Evolutionary conservation across 1,284 basidiomycete species (phyloP).

Genomic region (Spongispora temasekensis): DNA sequence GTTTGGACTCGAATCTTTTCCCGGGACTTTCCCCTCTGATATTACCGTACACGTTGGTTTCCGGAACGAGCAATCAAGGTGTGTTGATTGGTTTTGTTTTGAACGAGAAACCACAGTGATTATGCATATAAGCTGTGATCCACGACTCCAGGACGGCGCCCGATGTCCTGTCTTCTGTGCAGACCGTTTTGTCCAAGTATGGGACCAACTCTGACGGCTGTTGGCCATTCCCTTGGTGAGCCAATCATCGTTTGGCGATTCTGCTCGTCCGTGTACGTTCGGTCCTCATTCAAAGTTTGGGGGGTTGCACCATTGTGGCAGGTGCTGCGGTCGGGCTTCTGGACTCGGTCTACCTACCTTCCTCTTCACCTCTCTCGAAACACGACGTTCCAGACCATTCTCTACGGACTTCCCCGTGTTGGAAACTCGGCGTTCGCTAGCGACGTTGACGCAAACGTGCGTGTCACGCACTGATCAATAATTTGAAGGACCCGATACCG

Average conservation of each 20-base stretch:
- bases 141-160: slow-evolving; percentile 45
- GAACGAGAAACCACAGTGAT: too few species aligned
- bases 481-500: slow-evolving; percentile 50
- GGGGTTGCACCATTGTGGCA: too few species aligned
- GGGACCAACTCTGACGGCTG: slow-evolving; percentile 45
- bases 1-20: slow-evolving; percentile 52
- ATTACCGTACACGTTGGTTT: slow-evolving; percentile 65
- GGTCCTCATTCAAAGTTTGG: too few species aligned
- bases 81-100: slow-evolving; percentile 7
- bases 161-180: slow-evolving; percentile 49
- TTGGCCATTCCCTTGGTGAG: slow-evolving; percentile 58
- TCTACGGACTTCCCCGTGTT: slow-evolving; percentile 62
- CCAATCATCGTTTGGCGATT: too few species aligned
- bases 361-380: slow-evolving; percentile 36
- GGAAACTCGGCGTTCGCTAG: slow-evolving; percentile 63
- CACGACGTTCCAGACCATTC: slow-evolving; percentile 37
- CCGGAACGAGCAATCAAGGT: slow-evolving; percentile 13
- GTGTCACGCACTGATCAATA: slow-evolving; percentile 52
- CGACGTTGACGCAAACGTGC: slow-evolving; percentile 51
- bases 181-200: slow-evolving; percentile 42
- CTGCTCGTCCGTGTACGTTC: neutral
- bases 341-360: slow-evolving; percentile 44
- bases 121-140: neutral
- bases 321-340: slow-evolving; percentile 55
- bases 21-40: slow-evolving; percentile 49